phyloP scores from a whole-genome alignment of 352 stramenopile genomes.

The Elongisporangium anandrum region DNA sequence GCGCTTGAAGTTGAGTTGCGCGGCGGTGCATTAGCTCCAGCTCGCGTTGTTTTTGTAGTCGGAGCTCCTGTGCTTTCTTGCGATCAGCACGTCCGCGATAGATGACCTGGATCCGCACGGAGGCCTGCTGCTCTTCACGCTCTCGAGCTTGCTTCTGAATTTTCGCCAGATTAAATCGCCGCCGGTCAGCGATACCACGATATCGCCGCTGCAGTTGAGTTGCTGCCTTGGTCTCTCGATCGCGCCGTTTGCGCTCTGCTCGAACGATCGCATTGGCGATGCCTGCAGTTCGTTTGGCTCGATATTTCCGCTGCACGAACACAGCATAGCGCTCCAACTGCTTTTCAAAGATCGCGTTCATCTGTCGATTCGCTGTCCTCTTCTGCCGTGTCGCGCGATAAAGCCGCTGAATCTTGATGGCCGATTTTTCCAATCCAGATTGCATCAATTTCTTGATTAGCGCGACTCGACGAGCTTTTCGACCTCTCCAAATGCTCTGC shows the following conservation, averaged over 20 bases:
- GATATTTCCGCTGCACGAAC: slow-evolving; percentile 58
- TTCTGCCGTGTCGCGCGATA: slow-evolving; percentile 43
- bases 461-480: slow-evolving; percentile 36
- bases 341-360: slow-evolving; percentile 35
- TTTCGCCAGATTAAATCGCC: slow-evolving; percentile 29
- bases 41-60: slow-evolving; percentile 24
- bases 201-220: slow-evolving; percentile 50
- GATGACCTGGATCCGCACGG: slow-evolving; percentile 49
- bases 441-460: slow-evolving; percentile 43
- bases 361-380: slow-evolving; percentile 22
- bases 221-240: slow-evolving; percentile 35
- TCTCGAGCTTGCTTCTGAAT: slow-evolving; percentile 24
- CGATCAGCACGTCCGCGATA: slow-evolving; percentile 49
- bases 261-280: slow-evolving; percentile 35
- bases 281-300: slow-evolving; percentile 33
- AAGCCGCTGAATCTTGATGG: slow-evolving; percentile 63
- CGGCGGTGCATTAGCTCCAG: slow-evolving; percentile 25
- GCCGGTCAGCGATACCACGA: slow-evolving; percentile 28
- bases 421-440: slow-evolving; percentile 39
- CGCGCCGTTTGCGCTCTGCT: slow-evolving; percentile 18
- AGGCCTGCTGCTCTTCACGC: slow-evolving; percentile 31
- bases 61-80: slow-evolving; percentile 28
- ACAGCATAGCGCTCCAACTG: slow-evolving; percentile 35
- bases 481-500: slow-evolving; percentile 68
- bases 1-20: slow-evolving; percentile 46